phyloP scores from a whole-genome alignment of 2,329 filamentous ascomycete genomes.

The Dryadomyces quercus-mongolicae region DNA sequence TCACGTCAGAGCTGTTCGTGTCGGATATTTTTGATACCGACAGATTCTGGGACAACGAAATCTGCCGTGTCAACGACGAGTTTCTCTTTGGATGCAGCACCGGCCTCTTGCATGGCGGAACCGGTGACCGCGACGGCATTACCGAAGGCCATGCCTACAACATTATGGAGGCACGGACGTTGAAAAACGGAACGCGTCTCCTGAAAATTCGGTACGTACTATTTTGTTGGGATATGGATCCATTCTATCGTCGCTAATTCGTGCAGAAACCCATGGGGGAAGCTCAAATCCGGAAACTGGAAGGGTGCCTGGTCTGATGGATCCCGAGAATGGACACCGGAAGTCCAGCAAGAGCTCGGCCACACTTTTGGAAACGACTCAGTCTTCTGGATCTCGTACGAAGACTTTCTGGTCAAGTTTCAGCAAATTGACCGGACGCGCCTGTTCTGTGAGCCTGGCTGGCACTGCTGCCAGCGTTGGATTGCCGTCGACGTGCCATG shows the following conservation, averaged over 20 bases:
- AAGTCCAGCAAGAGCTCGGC: slow-evolving; percentile 60
- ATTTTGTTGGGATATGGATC: no score
- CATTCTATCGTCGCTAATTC: slow-evolving; percentile 9
- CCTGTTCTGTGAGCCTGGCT: slow-evolving; percentile 41
- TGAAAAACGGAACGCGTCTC: slow-evolving; percentile 50
- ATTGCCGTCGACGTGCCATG: slow-evolving; percentile 36
- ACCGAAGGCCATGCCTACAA: slow-evolving; percentile 49
- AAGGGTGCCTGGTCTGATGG: slow-evolving; percentile 70
- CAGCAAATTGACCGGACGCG: slow-evolving; percentile 46
- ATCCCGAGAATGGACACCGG: slow-evolving; percentile 71
- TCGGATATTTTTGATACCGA: slow-evolving; percentile 64
- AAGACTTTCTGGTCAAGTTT: slow-evolving; percentile 46
- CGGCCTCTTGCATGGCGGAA: slow-evolving; percentile 31
- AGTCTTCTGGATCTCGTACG: slow-evolving; percentile 48
- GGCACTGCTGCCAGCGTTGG: slow-evolving; percentile 35
- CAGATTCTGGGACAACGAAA: slow-evolving; percentile 66
- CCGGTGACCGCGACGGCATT: slow-evolving; percentile 42
- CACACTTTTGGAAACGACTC: slow-evolving; percentile 71
- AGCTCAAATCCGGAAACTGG: slow-evolving; percentile 66
- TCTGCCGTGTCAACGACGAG: slow-evolving; percentile 66
- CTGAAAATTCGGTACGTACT: slow-evolving; percentile 39
- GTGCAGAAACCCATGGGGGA: slow-evolving; percentile 62
- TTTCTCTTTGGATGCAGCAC: slow-evolving; percentile 57
- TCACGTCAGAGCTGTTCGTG: slow-evolving; percentile 53
- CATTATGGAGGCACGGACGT: slow-evolving; percentile 37